These are phyloP conservation scores for Claviceps pusilla DNA, from an alignment of 2,329 filamentous ascomycete genomes.

Conservation along the genomic window DNA sequence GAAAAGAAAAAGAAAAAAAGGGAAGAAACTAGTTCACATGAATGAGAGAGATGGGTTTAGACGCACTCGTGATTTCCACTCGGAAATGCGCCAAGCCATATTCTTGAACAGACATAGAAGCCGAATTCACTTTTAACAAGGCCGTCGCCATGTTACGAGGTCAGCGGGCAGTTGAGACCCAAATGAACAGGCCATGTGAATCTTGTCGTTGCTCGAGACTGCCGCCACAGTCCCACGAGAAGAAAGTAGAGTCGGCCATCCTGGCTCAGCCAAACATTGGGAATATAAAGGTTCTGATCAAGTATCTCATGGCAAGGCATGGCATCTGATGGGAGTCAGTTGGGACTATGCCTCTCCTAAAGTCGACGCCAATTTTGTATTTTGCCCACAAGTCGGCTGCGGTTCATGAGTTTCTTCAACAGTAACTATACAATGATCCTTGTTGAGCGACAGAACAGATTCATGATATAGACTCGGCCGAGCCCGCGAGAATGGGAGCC, in stretches of 20 bases:
- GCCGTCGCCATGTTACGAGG: conserved; percentile 1
- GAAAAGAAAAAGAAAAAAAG: not conserved
- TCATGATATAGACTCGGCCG: not conserved
- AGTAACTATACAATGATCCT: not conserved
- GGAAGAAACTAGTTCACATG: not conserved
- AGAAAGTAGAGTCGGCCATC: not conserved
- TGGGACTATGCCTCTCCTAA: not conserved
- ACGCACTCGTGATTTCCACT: not conserved
- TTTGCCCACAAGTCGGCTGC: not conserved
- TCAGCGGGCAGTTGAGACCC: not conserved
- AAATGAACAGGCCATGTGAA: conserved; percentile 1
- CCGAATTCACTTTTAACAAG: not conserved
- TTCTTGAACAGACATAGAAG: not conserved
- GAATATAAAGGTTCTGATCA: not conserved
- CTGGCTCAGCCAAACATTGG: not conserved
- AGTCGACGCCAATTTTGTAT: not conserved
- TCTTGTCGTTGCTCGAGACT: conserved; percentile 4
- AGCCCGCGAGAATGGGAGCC: not conserved
- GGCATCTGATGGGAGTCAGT: not conserved
- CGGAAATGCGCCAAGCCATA: not conserved
- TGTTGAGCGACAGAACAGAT: not conserved
- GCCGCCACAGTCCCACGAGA: conserved; percentile 7
- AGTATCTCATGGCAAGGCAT: not conserved
- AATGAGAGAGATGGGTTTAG: not conserved
- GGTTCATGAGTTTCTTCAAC: conserved; percentile 1